Conservation (phyloP, 306 rosid genomes). For the Senna siamea region DNA sequence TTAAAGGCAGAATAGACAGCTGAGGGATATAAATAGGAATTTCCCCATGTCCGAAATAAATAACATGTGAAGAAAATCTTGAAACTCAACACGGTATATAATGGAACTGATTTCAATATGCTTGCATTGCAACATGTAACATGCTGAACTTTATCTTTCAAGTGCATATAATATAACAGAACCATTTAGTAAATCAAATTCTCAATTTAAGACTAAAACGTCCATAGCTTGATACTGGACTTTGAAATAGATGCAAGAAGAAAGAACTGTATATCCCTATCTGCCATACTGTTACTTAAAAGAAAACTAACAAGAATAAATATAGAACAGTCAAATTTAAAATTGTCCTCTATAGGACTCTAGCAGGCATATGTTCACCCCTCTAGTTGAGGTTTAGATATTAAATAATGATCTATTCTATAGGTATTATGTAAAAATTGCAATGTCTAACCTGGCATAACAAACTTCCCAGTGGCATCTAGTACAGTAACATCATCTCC, state of each 20-base stretch:
- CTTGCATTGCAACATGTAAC: conserved; percentile 24
- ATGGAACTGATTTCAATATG: background rate
- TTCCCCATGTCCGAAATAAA: conserved; percentile 17
- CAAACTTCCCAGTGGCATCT: conserved; percentile 92
- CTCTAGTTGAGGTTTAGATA: background rate
- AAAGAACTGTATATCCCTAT: conserved; percentile 17
- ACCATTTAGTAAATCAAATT: conserved; percentile 17
- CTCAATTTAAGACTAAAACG: conserved; percentile 9
- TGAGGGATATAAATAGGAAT: conserved; percentile 11
- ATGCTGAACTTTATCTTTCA: conserved; percentile 3
- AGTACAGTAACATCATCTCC: conserved; percentile 79
- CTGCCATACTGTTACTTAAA: background rate
- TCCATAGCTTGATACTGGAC: background rate
- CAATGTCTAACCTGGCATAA: conserved; percentile 82
- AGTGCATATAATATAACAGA: conserved; percentile 16
- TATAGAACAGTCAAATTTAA: background rate
- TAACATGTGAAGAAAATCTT: background rate
- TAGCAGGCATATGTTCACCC: conserved; percentile 14
- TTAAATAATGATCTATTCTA: background rate
- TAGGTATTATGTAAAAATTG: conserved; percentile 21
- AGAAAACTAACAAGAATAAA: background rate
- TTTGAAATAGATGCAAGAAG: conserved; percentile 18
- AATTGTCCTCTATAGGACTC: background rate
- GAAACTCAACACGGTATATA: conserved; percentile 8
- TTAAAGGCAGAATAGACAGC: background rate